A percentile compares a stretch with the other conserved stretches of the same genome.
These are phyloP conservation scores for Smittium mucronatum DNA, from an alignment of 371 early-diverging fungal species.

Conservation along the genomic window DNA sequence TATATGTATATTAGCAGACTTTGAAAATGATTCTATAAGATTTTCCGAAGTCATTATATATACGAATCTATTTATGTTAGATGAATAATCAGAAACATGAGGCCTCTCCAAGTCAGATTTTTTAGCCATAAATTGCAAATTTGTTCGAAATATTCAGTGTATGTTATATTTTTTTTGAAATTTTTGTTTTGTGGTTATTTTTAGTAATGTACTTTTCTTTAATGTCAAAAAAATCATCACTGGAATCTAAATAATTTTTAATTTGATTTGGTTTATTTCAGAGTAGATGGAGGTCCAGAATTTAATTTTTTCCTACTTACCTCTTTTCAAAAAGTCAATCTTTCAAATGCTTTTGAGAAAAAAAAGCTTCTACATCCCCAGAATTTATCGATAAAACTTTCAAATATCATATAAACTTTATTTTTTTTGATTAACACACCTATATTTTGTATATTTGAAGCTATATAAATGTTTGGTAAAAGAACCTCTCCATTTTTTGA, in stretches of 20 bases:
- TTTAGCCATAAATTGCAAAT: neutral
- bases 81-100: neutral
- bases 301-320: neutral
- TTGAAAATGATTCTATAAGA: neutral
- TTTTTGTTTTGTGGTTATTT: neutral
- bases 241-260: neutral
- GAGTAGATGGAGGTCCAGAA: neutral
- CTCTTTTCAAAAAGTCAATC: neutral
- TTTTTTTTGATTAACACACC: neutral
- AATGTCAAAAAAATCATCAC: neutral
- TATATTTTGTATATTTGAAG: neutral
- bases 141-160: neutral
- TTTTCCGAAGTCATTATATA: neutral
- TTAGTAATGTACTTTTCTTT: neutral
- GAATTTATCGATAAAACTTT: neutral
- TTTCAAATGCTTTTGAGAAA: neutral
- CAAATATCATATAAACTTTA: neutral
- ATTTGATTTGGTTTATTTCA: neutral
- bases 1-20: neutral
- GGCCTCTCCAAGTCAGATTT: neutral
- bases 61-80: neutral
- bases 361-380: neutral
- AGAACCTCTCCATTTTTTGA: neutral
- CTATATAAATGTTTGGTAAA: neutral
- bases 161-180: too few relatives aligned